Evolutionary conservation across 371 early-diverging fungal species (phyloP).

Genomic region (Zopfochytrium polystomum): DNA sequence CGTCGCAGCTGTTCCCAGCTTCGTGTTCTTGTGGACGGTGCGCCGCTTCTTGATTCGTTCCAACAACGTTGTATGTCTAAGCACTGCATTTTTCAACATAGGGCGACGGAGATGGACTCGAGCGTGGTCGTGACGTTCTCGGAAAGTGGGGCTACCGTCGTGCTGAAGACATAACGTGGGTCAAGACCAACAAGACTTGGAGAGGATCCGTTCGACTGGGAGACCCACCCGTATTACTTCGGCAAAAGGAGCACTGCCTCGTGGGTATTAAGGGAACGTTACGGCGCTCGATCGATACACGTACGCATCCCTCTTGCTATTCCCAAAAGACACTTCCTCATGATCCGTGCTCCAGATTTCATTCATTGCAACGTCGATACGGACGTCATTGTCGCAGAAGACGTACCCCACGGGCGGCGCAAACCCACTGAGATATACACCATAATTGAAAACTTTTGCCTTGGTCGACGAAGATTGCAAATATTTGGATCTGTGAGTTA

Average conservation of each 20-base stretch:
- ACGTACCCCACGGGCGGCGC: constrained; percentile 34
- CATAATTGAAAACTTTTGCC: constrained; percentile 55
- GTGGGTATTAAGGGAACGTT: constrained; percentile 59
- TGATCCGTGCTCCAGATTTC: too few relatives aligned
- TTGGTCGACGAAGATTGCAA: constrained; percentile 51
- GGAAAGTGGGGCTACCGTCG: constrained; percentile 55
- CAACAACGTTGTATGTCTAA: too few relatives aligned
- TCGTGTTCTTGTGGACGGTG: constrained; percentile 56
- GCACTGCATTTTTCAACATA: constrained; percentile 1
- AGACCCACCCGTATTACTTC: constrained; percentile 39
- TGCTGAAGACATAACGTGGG: constrained; percentile 57
- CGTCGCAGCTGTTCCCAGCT: constrained; percentile 49
- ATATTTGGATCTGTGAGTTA: too few relatives aligned
- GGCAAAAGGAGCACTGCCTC: constrained; percentile 56
- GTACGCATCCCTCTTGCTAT: too few relatives aligned
- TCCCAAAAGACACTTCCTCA: too few relatives aligned
- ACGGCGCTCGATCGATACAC: constrained; percentile 52
- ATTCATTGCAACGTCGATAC: constrained; percentile 62
- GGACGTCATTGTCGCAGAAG: constrained; percentile 55
- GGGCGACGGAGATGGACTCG: constrained; percentile 42
- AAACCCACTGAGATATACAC: constrained; percentile 55
- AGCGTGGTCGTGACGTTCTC: constrained; percentile 48
- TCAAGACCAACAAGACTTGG: constrained; percentile 48
- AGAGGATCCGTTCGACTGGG: constrained; percentile 35
- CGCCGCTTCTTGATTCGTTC: background rate